A percentile compares a stretch with the other conserved stretches of the same genome.
phyloP scores from a whole-genome alignment of 768 basidiomycete genomes.

The Trametopsis cervina region DNA sequence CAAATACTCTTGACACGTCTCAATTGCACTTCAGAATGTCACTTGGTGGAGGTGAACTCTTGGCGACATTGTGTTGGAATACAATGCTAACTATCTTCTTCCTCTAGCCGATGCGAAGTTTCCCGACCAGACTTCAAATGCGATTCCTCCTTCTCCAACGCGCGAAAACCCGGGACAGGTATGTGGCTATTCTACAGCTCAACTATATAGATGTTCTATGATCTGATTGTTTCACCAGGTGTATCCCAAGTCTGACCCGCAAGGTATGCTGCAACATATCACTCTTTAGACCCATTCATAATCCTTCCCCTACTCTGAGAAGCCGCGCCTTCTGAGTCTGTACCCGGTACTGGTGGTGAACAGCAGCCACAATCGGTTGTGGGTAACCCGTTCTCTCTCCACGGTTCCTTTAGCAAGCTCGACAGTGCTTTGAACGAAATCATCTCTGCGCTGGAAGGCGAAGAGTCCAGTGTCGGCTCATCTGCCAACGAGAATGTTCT shows the following conservation, averaged over 20 bases:
- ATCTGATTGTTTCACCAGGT: slow-evolving; percentile 35
- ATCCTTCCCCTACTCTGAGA: not conserved
- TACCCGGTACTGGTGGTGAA: slow-evolving; percentile 18
- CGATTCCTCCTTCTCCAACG: slow-evolving; percentile 37
- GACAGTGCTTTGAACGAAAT: slow-evolving; percentile 37
- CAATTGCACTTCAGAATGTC: not conserved
- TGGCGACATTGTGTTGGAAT: not conserved
- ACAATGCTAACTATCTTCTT: not conserved
- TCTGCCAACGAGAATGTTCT: slow-evolving; percentile 28
- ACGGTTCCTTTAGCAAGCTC: slow-evolving; percentile 35
- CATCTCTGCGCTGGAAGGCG: slow-evolving; percentile 37
- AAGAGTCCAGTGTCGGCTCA: slow-evolving; percentile 31
- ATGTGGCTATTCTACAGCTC: not conserved
- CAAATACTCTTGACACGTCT: not conserved
- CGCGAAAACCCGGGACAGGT: slow-evolving; percentile 43
- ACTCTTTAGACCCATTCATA: not conserved
- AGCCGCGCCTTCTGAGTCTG: slow-evolving; percentile 19
- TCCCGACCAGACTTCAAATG: slow-evolving; percentile 27
- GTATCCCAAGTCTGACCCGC: slow-evolving; percentile 39
- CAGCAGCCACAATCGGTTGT: slow-evolving; percentile 23
- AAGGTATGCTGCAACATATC: slow-evolving; percentile 29
- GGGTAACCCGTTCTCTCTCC: slow-evolving; percentile 43
- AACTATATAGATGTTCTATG: too few relatives aligned
- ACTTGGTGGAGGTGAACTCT: not conserved
- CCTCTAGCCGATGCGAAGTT: slow-evolving; percentile 33